These are phyloP conservation scores for Carex myosuroides DNA, from an alignment of 176 grass and related monocot genomes.

Conservation along the genomic window DNA sequence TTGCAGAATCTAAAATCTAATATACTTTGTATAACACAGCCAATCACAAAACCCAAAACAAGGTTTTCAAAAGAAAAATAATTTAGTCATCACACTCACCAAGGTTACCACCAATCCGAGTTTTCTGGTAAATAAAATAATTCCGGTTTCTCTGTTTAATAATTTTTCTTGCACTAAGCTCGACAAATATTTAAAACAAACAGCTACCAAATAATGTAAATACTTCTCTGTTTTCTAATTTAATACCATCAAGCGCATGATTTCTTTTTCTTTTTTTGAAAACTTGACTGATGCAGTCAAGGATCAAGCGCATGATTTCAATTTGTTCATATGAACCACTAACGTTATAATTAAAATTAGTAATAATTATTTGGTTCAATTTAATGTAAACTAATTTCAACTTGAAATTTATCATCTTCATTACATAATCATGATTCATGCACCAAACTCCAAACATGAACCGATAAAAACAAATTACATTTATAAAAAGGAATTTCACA, in stretches of 20 bases:
- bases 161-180: neutral
- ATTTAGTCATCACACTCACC: neutral
- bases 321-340: neutral
- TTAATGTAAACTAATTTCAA: neutral
- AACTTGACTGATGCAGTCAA: no score
- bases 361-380: neutral
- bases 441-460: neutral
- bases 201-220: neutral
- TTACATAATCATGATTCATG: neutral
- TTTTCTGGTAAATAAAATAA: neutral
- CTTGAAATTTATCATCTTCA: neutral
- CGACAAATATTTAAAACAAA: neutral
- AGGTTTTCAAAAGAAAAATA: neutral
- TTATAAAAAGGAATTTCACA: neutral
- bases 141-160: neutral
- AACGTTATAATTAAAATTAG: neutral
- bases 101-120: conserved; percentile 9
- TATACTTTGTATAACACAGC: neutral
- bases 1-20: neutral
- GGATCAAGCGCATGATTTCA: neutral
- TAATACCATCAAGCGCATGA: neutral
- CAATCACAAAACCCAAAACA: conserved; percentile 3
- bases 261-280: no score
- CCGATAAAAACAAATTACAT: neutral
- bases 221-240: neutral